These are phyloP conservation scores for Chaetothyriales sp. DNA, from an alignment of 2,329 filamentous ascomycete genomes.

Conservation along the genomic window DNA sequence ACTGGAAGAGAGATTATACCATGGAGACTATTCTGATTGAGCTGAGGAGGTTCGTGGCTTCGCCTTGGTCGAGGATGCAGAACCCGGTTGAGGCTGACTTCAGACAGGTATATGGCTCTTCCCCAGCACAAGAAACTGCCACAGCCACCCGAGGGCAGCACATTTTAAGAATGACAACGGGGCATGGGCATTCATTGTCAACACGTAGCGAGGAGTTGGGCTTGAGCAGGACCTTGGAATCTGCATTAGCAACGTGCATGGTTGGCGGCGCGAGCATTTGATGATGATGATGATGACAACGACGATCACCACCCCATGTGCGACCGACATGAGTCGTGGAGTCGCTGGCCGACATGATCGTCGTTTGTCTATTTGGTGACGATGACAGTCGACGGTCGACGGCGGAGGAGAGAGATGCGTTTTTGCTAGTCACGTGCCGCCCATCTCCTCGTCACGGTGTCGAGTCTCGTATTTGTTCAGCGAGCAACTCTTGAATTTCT, in stretches of 20 bases:
- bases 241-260: conserved; percentile 9
- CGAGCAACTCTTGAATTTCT: background rate
- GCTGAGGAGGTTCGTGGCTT: conserved; percentile 49
- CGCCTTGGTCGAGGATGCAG: conserved; percentile 6
- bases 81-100: background rate
- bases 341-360: background rate
- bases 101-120: conserved; percentile 76
- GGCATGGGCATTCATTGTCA: conserved; percentile 14
- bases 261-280: conserved; percentile 3
- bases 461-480: background rate
- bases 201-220: conserved; percentile 3
- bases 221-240: conserved; percentile 6
- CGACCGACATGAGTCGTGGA: conserved; percentile 7
- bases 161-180: conserved; percentile 22
- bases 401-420: no score
- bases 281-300: background rate
- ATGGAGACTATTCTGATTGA: conserved; percentile 91
- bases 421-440: background rate
- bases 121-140: conserved; percentile 86
- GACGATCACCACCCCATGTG: background rate
- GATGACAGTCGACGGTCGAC: background rate
- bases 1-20: conserved; percentile 85
- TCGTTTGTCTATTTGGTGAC: no score
- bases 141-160: conserved; percentile 77
- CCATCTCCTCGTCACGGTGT: background rate